Evolutionary conservation across 2,329 filamentous ascomycete genomes (phyloP), one percentile per base, ranked within the genome.

Genomic region (Fusarium sp.): DNA sequence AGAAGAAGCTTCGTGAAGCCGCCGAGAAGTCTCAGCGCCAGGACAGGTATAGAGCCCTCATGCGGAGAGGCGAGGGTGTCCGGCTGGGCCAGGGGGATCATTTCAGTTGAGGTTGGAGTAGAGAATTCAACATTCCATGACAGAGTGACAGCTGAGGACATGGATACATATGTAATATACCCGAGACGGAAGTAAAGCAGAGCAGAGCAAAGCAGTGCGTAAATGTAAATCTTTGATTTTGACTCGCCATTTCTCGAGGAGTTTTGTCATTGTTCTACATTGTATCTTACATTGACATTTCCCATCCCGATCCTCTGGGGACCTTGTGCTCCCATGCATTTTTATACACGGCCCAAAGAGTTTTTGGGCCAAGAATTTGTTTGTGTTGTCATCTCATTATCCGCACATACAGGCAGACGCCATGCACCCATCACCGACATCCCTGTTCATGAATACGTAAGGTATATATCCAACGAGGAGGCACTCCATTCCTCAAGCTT

Each of bases 1-100:
- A 97, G 85, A 96, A 91, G 82, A 87, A 84, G 77, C 75, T 83
- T 64, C 84, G 93, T 14, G 80, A 91, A 74, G 83, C 88, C 65
- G 80, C 77, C 16, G 85, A 89, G 74, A 76, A 73, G 6, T 76
- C 70, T 3, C 77, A 78, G 49, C 78, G 76, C 67, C 72, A 75
- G 40, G 81, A 83, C 61, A 78, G 79, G 55, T 83, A 81, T 33
- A 81, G 86, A 51, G 80, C 81, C 60, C 79, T 84, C 13, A 77
- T 88, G 34, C 80, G 83, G 67, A 72, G 82, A 64, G 86, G 87
- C 0, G 81, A 83, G 38, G 81, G 83, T n/a, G 85, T 85, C 14
- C 84, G 84, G 64, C 80, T 88, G n/a, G 87, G 86, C 0, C 84
- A 88, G 68, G 86, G 86, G 0, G 90, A 92, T 77, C 89, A 91